These are phyloP conservation scores for Fragilaria radians DNA, from an alignment of 108 stramenopile species.

Conservation along the genomic window DNA sequence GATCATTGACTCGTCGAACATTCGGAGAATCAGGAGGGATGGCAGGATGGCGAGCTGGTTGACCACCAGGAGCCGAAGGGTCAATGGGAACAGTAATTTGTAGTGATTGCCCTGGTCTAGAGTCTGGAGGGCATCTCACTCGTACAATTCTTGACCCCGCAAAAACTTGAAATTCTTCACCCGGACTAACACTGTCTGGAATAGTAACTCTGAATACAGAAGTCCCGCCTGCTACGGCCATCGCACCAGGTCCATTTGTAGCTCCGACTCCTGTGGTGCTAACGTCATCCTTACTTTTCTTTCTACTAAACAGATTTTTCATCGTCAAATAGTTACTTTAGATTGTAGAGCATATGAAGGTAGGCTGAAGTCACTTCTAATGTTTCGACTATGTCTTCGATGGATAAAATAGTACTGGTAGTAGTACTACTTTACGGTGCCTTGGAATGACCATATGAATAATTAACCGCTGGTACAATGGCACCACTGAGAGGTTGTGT, in stretches of 20 bases:
- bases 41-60: not conserved
- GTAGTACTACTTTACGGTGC: too few species aligned
- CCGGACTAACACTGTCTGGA: conserved; percentile 60
- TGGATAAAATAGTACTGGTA: too few species aligned
- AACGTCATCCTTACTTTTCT: too few species aligned
- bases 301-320: too few species aligned
- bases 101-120: conserved; percentile 57
- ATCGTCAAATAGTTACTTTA: too few species aligned
- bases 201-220: conserved; percentile 60
- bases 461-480: too few species aligned
- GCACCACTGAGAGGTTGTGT: too few species aligned
- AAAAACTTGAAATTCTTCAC: conserved; percentile 82
- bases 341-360: too few species aligned
- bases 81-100: conserved; percentile 65
- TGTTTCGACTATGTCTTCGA: too few species aligned
- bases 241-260: conserved; percentile 19
- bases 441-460: too few species aligned
- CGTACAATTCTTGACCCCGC: conserved; percentile 58
- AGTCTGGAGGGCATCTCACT: conserved; percentile 58
- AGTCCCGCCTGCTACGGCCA: conserved; percentile 11
- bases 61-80: not conserved
- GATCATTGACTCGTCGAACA: conserved; percentile 34
- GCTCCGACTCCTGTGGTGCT: not conserved
- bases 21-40: conserved; percentile 49
- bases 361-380: too few species aligned